Base-by-base conservation (phyloP, 2,329 filamentous ascomycete species). In the Dothistroma pini region DNA sequence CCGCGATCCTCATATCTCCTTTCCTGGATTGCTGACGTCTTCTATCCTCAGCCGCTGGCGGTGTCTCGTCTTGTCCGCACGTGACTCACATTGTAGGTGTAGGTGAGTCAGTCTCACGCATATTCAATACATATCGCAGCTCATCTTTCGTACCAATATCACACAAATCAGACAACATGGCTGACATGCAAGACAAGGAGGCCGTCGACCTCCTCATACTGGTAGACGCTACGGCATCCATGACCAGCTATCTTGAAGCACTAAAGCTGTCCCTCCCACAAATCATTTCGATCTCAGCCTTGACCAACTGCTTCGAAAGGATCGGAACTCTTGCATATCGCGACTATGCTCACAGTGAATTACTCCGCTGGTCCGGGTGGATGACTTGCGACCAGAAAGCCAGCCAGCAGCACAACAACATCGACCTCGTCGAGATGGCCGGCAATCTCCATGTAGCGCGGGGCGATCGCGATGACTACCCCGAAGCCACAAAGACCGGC, bases 401-500 rank as follows among this genome's bases (percentile, higher is more conserved):
- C n/a, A n/a, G 31, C 6, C 19, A 14, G 34, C 4, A 35, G 53
- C 47, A 59, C 59, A 21, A 19, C 21, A 21, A 19, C 12, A 14
- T 21, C 16, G 59, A 62, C 34, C 34, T 64, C 7, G 34, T 59
- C 12, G 29, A 35, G 2, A 54, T 56, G 25, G 62, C 59, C 10
- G 50, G 48, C 21, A 44, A 51, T n/a, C 48, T 64, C 0, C 48
- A 44, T 4, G 38, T 44, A n/a, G 16, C 32, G 14, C 53, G 62
- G 16, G 59, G 57, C 9, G n/a, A 34, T 12, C n/a, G 14, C 48
- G 48, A 31, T 21, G 47, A 48, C 44, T 56, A 48, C 47, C 63
- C 60, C 8, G 63, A 64, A 54, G 63, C 63, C 14, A 22, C 61
- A 21, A 64, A 64, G 52, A 64, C 63, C 35, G 63, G 63, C 5